Conservation (phyloP, 805 yeast genomes). For the Ogataea ganodermae region DNA sequence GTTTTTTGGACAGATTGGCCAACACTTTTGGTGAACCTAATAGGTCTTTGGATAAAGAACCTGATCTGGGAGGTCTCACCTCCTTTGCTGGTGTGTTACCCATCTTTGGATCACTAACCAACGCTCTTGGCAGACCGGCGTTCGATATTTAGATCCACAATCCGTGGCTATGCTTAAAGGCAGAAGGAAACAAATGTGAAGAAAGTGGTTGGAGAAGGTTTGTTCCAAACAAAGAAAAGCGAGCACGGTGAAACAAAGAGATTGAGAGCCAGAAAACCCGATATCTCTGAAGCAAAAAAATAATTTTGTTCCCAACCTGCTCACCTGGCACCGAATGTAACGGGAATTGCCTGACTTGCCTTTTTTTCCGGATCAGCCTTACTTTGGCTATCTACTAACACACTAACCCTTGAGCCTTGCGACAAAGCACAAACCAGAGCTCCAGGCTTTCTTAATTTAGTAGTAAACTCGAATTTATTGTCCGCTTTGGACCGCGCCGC, state of each 20-base stretch:
- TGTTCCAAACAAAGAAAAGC: neutral
- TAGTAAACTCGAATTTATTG: neutral
- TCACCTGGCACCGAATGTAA: constrained; percentile 1
- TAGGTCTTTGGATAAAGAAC: constrained; percentile 23
- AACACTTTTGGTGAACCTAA: constrained; percentile 19
- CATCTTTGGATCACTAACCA: constrained; percentile 14
- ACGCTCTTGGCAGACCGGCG: neutral
- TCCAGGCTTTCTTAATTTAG: neutral
- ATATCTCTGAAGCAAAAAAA: neutral
- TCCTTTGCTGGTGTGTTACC: constrained; percentile 33
- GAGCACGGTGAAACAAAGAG: neutral
- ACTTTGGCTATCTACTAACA: neutral
- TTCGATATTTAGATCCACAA: neutral
- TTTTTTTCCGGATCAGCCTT: neutral
- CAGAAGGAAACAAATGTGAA: neutral
- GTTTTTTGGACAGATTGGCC: constrained; percentile 29
- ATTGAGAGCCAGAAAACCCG: neutral
- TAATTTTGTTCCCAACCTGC: constrained; percentile 1
- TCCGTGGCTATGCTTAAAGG: neutral
- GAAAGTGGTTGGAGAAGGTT: neutral
- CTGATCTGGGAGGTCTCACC: constrained; percentile 19
- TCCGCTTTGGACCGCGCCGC: constrained; percentile 4
- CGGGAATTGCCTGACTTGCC: neutral
- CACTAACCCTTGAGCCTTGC: no score
- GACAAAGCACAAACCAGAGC: no score